Evolutionary conservation across 176 grass and related monocot genomes (phyloP).

Genomic region (Lolium perenne): DNA sequence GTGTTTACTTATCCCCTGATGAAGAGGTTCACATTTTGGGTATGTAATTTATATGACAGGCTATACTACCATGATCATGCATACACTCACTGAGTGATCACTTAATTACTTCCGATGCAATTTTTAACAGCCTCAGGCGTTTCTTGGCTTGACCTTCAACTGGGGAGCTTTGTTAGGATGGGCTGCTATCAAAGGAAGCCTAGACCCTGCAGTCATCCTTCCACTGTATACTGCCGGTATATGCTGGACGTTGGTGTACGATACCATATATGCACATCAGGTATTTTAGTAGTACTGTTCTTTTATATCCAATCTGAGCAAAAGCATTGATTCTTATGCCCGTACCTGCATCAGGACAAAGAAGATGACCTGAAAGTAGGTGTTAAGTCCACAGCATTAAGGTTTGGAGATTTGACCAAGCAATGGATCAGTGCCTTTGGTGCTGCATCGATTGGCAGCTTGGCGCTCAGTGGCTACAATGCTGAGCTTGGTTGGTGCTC

Average conservation of each 20-base stretch:
- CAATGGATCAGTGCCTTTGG: slow-evolving; percentile 74
- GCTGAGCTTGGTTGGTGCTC: slow-evolving; percentile 68
- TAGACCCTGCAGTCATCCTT: slow-evolving; percentile 67
- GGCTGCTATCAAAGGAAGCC: slow-evolving; percentile 72
- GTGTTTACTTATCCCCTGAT: slow-evolving; percentile 89
- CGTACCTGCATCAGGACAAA: slow-evolving; percentile 61
- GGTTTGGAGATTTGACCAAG: slow-evolving; percentile 75
- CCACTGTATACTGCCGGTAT: slow-evolving; percentile 77
- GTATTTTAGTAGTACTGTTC: slow-evolving; percentile 33
- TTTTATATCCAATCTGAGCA: slow-evolving; percentile 26
- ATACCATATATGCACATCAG: slow-evolving; percentile 46
- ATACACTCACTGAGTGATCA: not conserved
- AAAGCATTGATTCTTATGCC: not conserved
- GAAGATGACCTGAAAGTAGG: slow-evolving; percentile 86
- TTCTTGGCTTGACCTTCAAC: slow-evolving; percentile 87
- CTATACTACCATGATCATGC: not conserved
- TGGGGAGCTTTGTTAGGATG: slow-evolving; percentile 90
- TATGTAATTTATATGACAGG: slow-evolving; percentile 44
- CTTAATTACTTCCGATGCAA: slow-evolving; percentile 23
- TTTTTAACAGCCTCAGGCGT: slow-evolving; percentile 76
- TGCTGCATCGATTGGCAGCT: slow-evolving; percentile 60
- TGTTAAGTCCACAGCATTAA: slow-evolving; percentile 78
- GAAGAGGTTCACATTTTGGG: slow-evolving; percentile 89
- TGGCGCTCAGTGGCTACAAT: slow-evolving; percentile 72
- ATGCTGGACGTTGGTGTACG: slow-evolving; percentile 25